Conservation (phyloP, 495 filamentous ascomycete species). For the Cercophora newfieldiana region DNA sequence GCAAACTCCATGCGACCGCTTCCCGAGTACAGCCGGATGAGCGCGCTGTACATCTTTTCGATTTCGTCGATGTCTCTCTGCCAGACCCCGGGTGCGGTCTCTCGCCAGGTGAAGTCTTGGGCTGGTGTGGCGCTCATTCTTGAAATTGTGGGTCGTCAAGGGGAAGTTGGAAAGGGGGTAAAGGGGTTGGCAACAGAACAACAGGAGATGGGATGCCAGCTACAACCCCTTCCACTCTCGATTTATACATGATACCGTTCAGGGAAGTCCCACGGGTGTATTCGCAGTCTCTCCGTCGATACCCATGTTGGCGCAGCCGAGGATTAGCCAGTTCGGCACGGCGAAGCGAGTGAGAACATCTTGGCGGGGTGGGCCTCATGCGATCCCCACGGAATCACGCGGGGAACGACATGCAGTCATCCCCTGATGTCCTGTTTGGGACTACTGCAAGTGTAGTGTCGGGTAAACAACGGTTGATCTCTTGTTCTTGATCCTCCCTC, state of each 20-base stretch:
- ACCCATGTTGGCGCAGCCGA: background rate
- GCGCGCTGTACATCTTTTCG: conserved; percentile 43
- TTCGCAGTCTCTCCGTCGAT: background rate
- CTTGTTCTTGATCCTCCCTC: too few species aligned
- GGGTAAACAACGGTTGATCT: too few species aligned
- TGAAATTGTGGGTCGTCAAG: background rate
- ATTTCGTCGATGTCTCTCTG: conserved; percentile 48
- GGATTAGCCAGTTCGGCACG: conserved; percentile 13
- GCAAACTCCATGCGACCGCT: conserved; percentile 44
- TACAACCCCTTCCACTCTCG: background rate
- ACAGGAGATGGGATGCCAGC: background rate
- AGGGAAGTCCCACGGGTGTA: background rate
- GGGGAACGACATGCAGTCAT: too few species aligned
- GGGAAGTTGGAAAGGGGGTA: background rate
- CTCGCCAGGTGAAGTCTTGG: conserved; percentile 24
- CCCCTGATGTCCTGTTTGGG: too few species aligned
- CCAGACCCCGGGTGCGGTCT: conserved; percentile 32
- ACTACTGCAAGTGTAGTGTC: too few species aligned
- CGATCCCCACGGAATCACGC: too few species aligned
- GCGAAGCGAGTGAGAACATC: too few species aligned
- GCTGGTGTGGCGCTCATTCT: background rate
- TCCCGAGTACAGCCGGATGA: conserved; percentile 39
- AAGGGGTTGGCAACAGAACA: background rate
- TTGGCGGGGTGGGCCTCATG: too few species aligned
- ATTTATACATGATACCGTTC: background rate